Evolutionary conservation across 2,329 filamentous ascomycete genomes (phyloP).

Genomic region (Venturia nashicola): DNA sequence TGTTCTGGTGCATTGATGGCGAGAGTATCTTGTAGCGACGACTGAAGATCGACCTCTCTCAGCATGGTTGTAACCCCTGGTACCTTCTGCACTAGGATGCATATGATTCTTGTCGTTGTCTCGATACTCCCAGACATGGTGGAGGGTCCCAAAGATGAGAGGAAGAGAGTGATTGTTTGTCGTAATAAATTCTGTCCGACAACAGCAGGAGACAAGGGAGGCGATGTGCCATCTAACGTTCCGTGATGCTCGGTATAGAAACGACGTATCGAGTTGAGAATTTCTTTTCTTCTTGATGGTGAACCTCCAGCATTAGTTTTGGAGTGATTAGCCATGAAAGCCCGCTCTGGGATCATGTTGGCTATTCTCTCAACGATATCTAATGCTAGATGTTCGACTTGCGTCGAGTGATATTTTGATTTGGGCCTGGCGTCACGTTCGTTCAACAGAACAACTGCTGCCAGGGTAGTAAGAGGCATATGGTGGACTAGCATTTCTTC

Average conservation of each 20-base stretch:
- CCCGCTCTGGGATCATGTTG: conserved; percentile 20
- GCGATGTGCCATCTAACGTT: background rate
- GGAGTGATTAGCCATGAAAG: conserved; percentile 4
- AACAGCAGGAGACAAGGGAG: background rate
- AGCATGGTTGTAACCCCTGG: conserved; percentile 3
- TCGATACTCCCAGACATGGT: background rate
- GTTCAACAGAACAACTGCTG: conserved; percentile 40
- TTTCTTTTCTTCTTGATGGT: background rate
- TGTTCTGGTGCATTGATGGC: background rate
- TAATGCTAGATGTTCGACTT: conserved; percentile 15
- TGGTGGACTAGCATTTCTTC: conserved; percentile 90
- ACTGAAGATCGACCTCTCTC: background rate
- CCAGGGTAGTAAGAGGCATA: conserved; percentile 63
- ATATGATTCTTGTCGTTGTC: background rate
- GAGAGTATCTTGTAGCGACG: background rate
- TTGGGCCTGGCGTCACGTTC: background rate
- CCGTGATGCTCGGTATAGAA: conserved; percentile 8
- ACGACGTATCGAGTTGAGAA: background rate
- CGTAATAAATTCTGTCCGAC: conserved; percentile 1
- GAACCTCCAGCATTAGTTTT: background rate
- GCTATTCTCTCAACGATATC: conserved; percentile 26
- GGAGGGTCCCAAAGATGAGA: background rate
- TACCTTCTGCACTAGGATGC: conserved; percentile 16
- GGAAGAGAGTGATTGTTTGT: conserved; percentile 1
- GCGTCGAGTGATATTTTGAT: background rate